A percentile compares a stretch with the other conserved stretches of the same genome.
These are phyloP conservation scores for Letharia lupina DNA, from an alignment of 495 filamentous ascomycete genomes.

Conservation along the genomic window DNA sequence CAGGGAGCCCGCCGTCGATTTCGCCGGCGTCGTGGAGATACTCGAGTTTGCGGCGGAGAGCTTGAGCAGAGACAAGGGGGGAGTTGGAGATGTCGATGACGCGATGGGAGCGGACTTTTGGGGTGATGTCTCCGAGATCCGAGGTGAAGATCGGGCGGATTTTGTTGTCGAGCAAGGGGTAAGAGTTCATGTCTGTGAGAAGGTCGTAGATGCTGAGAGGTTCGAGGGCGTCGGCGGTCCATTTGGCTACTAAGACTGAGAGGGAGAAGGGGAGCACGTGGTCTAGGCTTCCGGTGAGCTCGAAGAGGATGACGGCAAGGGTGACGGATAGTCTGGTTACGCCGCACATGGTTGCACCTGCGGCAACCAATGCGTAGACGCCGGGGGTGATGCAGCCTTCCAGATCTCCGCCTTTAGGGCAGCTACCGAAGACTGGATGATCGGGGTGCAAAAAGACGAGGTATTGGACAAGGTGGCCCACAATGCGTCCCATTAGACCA, in stretches of 20 bases:
- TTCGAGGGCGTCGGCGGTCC: slow-evolving; percentile 94
- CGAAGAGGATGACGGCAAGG: slow-evolving; percentile 89
- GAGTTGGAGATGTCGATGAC: slow-evolving; percentile 83
- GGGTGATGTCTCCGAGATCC: slow-evolving; percentile 77
- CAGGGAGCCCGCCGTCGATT: slow-evolving; percentile 84
- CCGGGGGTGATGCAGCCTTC: slow-evolving; percentile 89
- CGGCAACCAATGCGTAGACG: slow-evolving; percentile 90
- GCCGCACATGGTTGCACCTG: slow-evolving; percentile 95
- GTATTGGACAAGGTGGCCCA: slow-evolving; percentile 84
- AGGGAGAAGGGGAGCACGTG: slow-evolving; percentile 94
- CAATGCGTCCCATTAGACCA: slow-evolving; percentile 80
- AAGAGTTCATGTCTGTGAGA: slow-evolving; percentile 92
- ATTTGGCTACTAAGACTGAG: slow-evolving; percentile 87
- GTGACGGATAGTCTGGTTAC: slow-evolving; percentile 92
- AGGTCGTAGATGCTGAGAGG: slow-evolving; percentile 94
- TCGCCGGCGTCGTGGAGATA: slow-evolving; percentile 77
- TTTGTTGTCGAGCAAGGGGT: slow-evolving; percentile 93
- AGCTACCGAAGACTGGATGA: slow-evolving; percentile 63
- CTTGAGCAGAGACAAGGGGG: slow-evolving; percentile 62
- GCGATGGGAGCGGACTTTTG: slow-evolving; percentile 59
- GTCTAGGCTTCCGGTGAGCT: slow-evolving; percentile 87
- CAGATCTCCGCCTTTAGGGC: slow-evolving; percentile 56
- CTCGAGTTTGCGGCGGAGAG: slow-evolving; percentile 72
- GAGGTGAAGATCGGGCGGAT: slow-evolving; percentile 80
- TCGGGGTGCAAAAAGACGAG: slow-evolving; percentile 63